These are phyloP conservation scores for Thymus mandschuricus DNA, from an alignment of 257 asterid genomes.

Conservation along the genomic window DNA sequence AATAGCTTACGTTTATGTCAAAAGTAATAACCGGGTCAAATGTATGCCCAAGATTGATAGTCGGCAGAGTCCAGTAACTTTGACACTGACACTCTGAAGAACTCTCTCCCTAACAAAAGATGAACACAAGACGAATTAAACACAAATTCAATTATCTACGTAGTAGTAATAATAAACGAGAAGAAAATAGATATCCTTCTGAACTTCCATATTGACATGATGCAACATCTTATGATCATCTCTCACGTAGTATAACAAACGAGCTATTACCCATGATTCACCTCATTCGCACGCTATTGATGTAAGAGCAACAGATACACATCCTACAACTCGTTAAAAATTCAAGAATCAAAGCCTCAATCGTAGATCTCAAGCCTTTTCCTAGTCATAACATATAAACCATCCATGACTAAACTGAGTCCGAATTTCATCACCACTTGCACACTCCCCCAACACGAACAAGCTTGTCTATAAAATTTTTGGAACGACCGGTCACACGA, in stretches of 20 bases:
- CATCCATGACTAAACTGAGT: background rate
- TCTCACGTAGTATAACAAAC: background rate
- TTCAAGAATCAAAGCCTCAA: constrained; percentile 7
- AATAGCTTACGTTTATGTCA: background rate
- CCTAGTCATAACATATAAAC: background rate
- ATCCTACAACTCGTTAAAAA: background rate
- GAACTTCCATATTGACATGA: background rate
- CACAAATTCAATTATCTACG: background rate
- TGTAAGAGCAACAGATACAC: background rate
- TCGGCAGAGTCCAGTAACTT: background rate
- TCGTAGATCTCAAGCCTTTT: background rate
- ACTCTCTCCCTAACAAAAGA: background rate
- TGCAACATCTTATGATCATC: too few species aligned
- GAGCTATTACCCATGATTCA: background rate
- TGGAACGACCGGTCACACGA: background rate
- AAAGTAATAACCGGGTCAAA: constrained; percentile 7
- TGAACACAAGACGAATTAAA: background rate
- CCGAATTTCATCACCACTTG: background rate
- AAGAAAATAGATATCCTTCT: background rate
- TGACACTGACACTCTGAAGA: background rate
- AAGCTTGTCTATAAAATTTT: background rate
- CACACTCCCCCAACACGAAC: background rate
- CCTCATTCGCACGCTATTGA: background rate
- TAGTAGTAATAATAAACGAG: background rate
- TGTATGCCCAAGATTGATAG: constrained; percentile 13